phyloP scores from a whole-genome alignment of 164 flowering plant species.

The Magnolia changhungtana region DNA sequence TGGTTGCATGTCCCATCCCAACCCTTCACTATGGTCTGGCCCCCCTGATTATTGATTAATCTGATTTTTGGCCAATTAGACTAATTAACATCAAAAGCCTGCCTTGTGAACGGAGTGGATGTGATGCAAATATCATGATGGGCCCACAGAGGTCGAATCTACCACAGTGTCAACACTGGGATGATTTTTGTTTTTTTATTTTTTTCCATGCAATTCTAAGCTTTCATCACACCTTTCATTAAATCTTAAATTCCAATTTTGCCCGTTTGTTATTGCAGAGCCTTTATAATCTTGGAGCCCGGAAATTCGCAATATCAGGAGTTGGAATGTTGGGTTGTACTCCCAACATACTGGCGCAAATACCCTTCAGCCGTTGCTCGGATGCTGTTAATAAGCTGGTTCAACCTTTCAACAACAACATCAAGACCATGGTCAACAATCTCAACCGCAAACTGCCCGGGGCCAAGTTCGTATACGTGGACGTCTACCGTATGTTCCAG shows the following conservation, averaged over 20 bases:
- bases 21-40: too few relatives aligned
- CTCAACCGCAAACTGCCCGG: constrained; percentile 60
- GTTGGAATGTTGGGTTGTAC: constrained; percentile 72
- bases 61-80: too few relatives aligned
- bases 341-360: constrained; percentile 68
- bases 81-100: too few relatives aligned
- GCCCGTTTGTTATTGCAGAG: constrained; percentile 28
- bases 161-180: too few relatives aligned
- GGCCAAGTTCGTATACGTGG: constrained; percentile 46
- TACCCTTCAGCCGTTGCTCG: constrained; percentile 42
- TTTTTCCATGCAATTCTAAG: not conserved
- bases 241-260: too few relatives aligned
- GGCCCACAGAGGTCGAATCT: too few relatives aligned
- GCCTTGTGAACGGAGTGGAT: too few relatives aligned
- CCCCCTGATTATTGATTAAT: too few relatives aligned
- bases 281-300: constrained; percentile 67
- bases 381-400: constrained; percentile 53
- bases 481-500: constrained; percentile 45
- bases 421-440: constrained; percentile 50
- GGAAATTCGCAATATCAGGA: constrained; percentile 57
- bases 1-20: too few relatives aligned
- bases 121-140: too few relatives aligned
- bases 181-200: not conserved
- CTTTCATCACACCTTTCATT: not conserved
- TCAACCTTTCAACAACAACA: constrained; percentile 53